phyloP scores from a whole-genome alignment of 2,329 filamentous ascomycete genomes.

The Aspergillus fructus region DNA sequence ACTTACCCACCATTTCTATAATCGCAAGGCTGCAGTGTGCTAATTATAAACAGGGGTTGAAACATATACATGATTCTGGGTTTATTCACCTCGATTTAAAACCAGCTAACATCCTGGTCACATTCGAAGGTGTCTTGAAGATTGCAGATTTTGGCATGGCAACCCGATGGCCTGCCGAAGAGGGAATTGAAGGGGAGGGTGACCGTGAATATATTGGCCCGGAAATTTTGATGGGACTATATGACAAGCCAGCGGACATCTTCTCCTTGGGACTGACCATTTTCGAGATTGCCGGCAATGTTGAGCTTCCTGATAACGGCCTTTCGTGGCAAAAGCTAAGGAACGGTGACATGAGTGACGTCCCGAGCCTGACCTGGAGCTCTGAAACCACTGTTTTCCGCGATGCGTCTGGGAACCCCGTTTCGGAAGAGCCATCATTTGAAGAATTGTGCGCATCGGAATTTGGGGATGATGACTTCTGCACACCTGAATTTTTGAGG shows the following conservation, averaged over 20 bases:
- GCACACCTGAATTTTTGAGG: constrained; percentile 36
- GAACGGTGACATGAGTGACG: constrained; percentile 82
- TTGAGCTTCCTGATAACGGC: constrained; percentile 90
- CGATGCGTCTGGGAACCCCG: constrained; percentile 70
- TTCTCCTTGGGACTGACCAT: constrained; percentile 94
- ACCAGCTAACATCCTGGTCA: constrained; percentile 65
- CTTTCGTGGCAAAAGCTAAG: constrained; percentile 86
- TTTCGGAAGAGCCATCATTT: constrained; percentile 48
- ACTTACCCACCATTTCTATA: background rate
- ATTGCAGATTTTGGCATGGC: constrained; percentile 72
- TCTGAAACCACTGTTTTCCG: constrained; percentile 68
- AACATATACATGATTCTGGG: constrained; percentile 83
- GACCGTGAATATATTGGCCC: constrained; percentile 96
- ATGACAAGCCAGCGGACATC: constrained; percentile 87
- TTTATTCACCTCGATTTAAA: constrained; percentile 72
- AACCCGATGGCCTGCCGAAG: constrained; percentile 71
- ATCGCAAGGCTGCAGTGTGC: constrained; percentile 6
- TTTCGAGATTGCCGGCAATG: constrained; percentile 91
- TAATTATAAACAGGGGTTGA: constrained; percentile 65
- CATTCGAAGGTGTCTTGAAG: constrained; percentile 65
- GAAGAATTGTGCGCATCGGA: constrained; percentile 46
- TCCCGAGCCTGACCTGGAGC: constrained; percentile 84
- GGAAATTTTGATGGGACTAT: constrained; percentile 82
- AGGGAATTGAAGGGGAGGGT: constrained; percentile 82
- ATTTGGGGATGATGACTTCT: constrained; percentile 45